Evolutionary conservation across 2,329 filamentous ascomycete species (phyloP), one percentile per base, ranked within the genome.

Genomic region (Hypoxylon sp.): DNA sequence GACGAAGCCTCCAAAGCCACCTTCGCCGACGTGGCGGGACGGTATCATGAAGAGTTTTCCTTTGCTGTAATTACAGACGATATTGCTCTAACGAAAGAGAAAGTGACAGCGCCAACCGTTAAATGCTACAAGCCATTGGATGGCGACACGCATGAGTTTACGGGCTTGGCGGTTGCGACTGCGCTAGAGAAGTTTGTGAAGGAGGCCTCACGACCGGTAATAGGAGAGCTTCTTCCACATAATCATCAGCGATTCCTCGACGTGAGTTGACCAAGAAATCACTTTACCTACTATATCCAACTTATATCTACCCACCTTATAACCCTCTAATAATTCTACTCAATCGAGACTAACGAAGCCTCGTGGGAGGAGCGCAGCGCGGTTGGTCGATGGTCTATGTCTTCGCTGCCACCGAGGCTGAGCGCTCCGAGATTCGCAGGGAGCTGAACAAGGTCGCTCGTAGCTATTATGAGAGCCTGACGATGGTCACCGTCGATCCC

Each of bases 361-460:
- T 21, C 13, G 10, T n/a, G 51, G 13, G 24, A 21, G 35, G 17
- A 32, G 21, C 17, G 17, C 61, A 79, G 75, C 78, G 77, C 47
- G 78, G 75, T 19, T 79, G 75, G 75, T 76, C 80, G 5, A 80
- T 81, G 69, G 73, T 82, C 47, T 82, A 81, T 67, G 67, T 82
- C 52, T 80, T 82, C 62, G 76, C 77, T 6, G 51, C 67, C 4
- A 78, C 76, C 24, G 74, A 76, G 32, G 27, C 59, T 5, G 74
- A 77, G 32, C 76, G 80, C 0, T 68, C 77, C 11, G 54, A 71
- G 17, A 72, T 81, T 10, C 76, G 79, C 7, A 57, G 65, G 19
- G 65, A 69, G 6, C 67, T 82, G 8, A 72, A 68, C 57, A 72
- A 65, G 32, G 77, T 81, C n/a, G 79, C 79, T 1, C 71, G 69